phyloP scores from a whole-genome alignment of 768 basidiomycete species.

The Leccinum rimulosum region DNA sequence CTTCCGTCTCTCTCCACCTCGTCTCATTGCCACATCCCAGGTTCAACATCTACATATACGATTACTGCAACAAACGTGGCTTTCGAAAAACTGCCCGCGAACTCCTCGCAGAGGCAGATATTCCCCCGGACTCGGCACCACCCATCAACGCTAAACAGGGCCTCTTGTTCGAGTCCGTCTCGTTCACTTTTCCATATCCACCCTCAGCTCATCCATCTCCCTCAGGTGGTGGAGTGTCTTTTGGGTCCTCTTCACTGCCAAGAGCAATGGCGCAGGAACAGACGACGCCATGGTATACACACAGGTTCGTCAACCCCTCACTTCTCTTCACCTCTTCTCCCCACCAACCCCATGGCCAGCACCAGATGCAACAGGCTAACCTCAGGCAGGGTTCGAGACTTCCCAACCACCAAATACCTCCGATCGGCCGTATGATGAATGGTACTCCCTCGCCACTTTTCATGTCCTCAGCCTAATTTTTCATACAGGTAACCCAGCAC shows the following conservation, averaged over 20 bases:
- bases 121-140: conserved; percentile 58
- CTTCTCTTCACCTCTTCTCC: conserved; percentile 3
- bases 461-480: conserved; percentile 5
- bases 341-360: conserved; percentile 26
- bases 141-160: conserved; percentile 85
- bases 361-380: conserved; percentile 35
- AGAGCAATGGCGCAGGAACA: conserved; percentile 61
- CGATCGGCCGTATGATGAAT: conserved; percentile 30
- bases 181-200: not conserved
- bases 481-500: conserved; percentile 19
- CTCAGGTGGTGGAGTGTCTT: conserved; percentile 87
- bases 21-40: conserved; percentile 35
- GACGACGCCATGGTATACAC: conserved; percentile 74
- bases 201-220: conserved; percentile 1
- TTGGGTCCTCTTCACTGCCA: conserved; percentile 82
- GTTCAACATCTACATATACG: conserved; percentile 89
- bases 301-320: conserved; percentile 45
- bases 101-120: conserved; percentile 64
- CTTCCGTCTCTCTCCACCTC: conserved; percentile 6
- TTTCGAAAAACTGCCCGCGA: conserved; percentile 70
- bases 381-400: conserved; percentile 34
- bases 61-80: conserved; percentile 81
- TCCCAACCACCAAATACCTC: conserved; percentile 26
- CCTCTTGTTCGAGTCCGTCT: conserved; percentile 72
- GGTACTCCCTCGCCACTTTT: conserved; percentile 25